A percentile compares a stretch with the other conserved stretches of the same genome.
These are phyloP conservation scores for Lolium rigidum DNA, from an alignment of 176 grass and related monocot genomes.

Conservation along the genomic window DNA sequence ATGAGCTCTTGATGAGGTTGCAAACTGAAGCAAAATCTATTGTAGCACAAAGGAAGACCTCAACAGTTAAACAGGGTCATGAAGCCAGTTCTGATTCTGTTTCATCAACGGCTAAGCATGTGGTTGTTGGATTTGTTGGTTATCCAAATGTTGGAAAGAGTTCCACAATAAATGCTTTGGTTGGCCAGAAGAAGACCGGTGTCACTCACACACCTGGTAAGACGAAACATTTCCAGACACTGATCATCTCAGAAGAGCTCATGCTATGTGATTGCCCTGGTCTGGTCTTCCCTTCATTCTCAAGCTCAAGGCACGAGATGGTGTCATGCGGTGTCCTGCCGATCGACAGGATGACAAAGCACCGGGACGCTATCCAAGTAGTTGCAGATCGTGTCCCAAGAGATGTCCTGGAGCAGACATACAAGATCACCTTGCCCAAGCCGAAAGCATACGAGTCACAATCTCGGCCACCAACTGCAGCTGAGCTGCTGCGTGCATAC, in stretches of 20 bases:
- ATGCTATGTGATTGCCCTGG: constrained; percentile 91
- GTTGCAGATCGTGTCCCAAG: constrained; percentile 76
- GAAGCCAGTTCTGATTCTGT: constrained; percentile 46
- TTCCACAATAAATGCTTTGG: constrained; percentile 95
- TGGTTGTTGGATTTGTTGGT: constrained; percentile 95
- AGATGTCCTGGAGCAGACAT: constrained; percentile 59
- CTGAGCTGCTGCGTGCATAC: constrained; percentile 73
- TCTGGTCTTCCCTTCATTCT: constrained; percentile 95
- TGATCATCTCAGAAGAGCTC: constrained; percentile 92
- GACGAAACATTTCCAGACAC: constrained; percentile 96
- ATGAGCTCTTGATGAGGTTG: constrained; percentile 79
- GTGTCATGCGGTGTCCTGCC: constrained; percentile 90
- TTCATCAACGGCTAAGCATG: constrained; percentile 60
- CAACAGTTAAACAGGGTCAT: constrained; percentile 24
- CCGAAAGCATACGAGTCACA: constrained; percentile 72
- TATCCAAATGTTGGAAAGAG: constrained; percentile 99
- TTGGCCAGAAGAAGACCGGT: constrained; percentile 84
- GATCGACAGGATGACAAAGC: constrained; percentile 85
- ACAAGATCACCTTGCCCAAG: constrained; percentile 79
- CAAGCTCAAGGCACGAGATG: constrained; percentile 96
- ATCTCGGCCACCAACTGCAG: constrained; percentile 64
- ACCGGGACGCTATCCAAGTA: constrained; percentile 80
- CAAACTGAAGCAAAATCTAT: constrained; percentile 87
- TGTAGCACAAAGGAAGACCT: constrained; percentile 44
- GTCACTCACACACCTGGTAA: constrained; percentile 96